A percentile compares a stretch with the other conserved stretches of the same genome.
phyloP scores from a whole-genome alignment of 768 basidiomycete species.

The Lactarius deliciosus region DNA sequence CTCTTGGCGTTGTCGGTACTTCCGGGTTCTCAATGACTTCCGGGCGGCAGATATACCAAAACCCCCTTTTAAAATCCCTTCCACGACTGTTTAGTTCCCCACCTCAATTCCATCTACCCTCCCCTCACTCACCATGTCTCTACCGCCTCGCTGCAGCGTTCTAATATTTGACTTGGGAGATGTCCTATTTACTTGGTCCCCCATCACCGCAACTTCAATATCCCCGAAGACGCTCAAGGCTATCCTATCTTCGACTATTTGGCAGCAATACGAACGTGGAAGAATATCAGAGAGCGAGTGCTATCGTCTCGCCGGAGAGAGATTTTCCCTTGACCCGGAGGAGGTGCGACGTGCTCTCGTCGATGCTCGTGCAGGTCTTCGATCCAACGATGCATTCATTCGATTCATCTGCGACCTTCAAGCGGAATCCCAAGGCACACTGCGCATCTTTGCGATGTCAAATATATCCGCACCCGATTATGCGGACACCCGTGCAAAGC shows the following conservation, averaged over 20 bases:
- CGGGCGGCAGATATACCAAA: background rate
- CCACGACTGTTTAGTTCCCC: background rate
- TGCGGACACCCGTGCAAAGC: constrained; percentile 43
- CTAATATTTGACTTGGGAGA: constrained; percentile 57
- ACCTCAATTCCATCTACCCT: background rate
- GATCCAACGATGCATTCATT: constrained; percentile 45
- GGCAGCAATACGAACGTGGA: constrained; percentile 55
- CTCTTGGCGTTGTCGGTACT: background rate
- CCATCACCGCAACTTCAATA: constrained; percentile 45
- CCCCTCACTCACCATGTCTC: constrained; percentile 5
- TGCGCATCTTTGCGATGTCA: constrained; percentile 55
- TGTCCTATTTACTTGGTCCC: constrained; percentile 55
- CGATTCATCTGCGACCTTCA: constrained; percentile 49
- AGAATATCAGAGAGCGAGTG: constrained; percentile 45
- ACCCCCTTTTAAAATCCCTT: constrained; percentile 10
- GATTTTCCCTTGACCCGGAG: constrained; percentile 40
- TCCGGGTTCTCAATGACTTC: background rate
- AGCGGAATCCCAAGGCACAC: constrained; percentile 36
- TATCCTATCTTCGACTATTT: constrained; percentile 47
- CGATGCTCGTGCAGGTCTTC: constrained; percentile 49
- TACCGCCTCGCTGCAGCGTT: constrained; percentile 30
- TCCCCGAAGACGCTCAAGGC: constrained; percentile 42
- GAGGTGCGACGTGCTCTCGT: constrained; percentile 48
- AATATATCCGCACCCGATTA: constrained; percentile 59
- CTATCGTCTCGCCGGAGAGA: constrained; percentile 42